Base-by-base conservation (phyloP, 2,329 filamentous ascomycete genomes). In the Huntiella abstrusa region DNA sequence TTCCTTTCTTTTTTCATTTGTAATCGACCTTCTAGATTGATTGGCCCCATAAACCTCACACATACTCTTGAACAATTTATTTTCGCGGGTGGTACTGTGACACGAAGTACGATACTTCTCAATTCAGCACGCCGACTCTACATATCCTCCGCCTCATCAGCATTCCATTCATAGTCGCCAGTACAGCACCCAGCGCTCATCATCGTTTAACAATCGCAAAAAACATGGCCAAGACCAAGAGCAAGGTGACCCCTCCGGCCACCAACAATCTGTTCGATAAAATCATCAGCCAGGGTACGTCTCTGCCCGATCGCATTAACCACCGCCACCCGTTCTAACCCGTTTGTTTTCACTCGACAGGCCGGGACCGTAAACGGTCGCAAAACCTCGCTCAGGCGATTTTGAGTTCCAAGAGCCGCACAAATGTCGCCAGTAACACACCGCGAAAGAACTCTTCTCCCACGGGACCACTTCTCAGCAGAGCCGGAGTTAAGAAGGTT, bases 401-500 rank as follows among this genome's bases (percentile, higher is more conserved):
- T 56, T 78, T 87, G 7, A 8, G 40, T 54, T 73, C 73, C 53
- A 66, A 62, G 52, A 72, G 73, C 56, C 73, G 77, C 53, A 62
- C 68, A 33, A 61, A 70, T 45, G 79, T 71, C 55, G 69, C 76
- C 35, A 69, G 61, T 49, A 57, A 64, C 47, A 72, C 65, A 55
- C 58, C 62, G 51, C 57, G 32, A 43, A 43, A 43, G n/a, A 16
- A 32, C 12, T 16, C 41, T n/a, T n/a, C 7, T 59, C 44, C 65
- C 69, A 39, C 19, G 45, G 66, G 75, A 55, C 74, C 74, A 3
- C 70, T 86, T 43, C 75, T 81, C 47, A 82, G 77, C 60, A 73
- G 81, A 59, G 76, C 81, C 49, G 81, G 82, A 35, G 68, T 86
- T 43, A 75, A 73, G 55, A 86, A 86, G 73, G 77, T 77, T 66